These are phyloP conservation scores for Fusarium continuum DNA, from an alignment of 2,329 filamentous ascomycete species.

Conservation along the genomic window DNA sequence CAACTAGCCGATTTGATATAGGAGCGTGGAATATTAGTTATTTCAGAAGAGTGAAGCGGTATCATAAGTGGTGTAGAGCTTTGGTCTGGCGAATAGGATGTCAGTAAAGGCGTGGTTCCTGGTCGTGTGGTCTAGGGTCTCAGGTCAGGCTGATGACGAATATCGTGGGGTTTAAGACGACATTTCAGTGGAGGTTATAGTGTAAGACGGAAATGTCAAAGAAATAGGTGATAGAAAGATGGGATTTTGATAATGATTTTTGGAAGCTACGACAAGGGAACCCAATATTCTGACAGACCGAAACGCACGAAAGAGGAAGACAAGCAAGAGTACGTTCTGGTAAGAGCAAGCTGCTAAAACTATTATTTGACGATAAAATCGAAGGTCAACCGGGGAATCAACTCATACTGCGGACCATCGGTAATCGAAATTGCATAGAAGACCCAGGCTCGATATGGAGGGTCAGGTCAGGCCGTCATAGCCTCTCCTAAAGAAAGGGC, in stretches of 20 bases:
- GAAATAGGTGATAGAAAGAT: neutral
- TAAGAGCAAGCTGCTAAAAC: neutral
- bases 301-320: neutral
- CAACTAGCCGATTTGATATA: conserved; percentile 8
- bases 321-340: neutral
- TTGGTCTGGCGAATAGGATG: conserved; percentile 27
- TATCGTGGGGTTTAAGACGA: conserved; percentile 41
- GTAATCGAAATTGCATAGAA: conserved; percentile 23
- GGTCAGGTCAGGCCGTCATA: conserved; percentile 25
- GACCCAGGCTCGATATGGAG: neutral
- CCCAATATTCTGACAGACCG: neutral
- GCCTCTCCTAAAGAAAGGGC: neutral
- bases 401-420: conserved; percentile 15
- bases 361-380: conserved; percentile 7
- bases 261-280: neutral
- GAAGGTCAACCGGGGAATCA: neutral
- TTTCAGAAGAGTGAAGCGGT: conserved; percentile 8
- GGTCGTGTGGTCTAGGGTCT: conserved; percentile 28
- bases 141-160: conserved; percentile 40
- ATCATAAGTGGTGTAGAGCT: conserved; percentile 7
- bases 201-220: neutral
- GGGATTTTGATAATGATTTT: neutral
- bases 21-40: conserved; percentile 20
- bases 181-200: conserved; percentile 17
- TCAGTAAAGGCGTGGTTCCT: neutral